These are phyloP conservation scores for Acorus gramineus DNA, from an alignment of 106 monocot genomes.

Conservation along the genomic window DNA sequence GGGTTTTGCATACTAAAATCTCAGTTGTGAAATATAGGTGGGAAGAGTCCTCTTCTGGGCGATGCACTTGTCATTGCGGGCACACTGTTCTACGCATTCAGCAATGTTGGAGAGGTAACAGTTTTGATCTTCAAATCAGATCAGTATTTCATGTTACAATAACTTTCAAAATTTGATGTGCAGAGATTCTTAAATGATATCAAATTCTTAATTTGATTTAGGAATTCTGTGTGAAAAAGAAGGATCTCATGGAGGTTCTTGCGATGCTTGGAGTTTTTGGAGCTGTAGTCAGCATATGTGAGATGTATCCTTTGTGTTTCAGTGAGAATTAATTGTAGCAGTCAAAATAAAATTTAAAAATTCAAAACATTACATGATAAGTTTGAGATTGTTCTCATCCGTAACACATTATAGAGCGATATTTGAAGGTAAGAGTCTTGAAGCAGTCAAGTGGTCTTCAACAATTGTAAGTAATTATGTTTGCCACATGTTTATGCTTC, in stretches of 20 bases:
- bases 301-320: conserved; percentile 51
- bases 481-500: no score
- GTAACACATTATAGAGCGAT: conserved; percentile 29
- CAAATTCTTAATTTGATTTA: conserved; percentile 4
- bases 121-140: neutral
- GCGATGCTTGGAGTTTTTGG: conserved; percentile 71
- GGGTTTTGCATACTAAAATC: no score
- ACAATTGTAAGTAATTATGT: conserved; percentile 25
- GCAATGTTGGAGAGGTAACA: conserved; percentile 52
- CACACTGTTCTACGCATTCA: conserved; percentile 41
- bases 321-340: neutral
- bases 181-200: neutral
- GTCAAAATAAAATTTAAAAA: neutral
- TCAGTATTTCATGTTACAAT: no score
- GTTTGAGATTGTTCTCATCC: conserved; percentile 8
- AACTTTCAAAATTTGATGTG: neutral
- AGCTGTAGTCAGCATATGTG: conserved; percentile 23
- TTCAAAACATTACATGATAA: neutral
- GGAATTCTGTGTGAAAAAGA: conserved; percentile 66
- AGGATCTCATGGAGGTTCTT: conserved; percentile 45
- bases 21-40: conserved; percentile 11
- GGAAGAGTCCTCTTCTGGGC: conserved; percentile 32
- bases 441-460: conserved; percentile 48
- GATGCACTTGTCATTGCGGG: conserved; percentile 36
- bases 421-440: conserved; percentile 53